Conservation (phyloP, 2,329 filamentous ascomycete genomes). For the Monilinia aucupariae region DNA sequence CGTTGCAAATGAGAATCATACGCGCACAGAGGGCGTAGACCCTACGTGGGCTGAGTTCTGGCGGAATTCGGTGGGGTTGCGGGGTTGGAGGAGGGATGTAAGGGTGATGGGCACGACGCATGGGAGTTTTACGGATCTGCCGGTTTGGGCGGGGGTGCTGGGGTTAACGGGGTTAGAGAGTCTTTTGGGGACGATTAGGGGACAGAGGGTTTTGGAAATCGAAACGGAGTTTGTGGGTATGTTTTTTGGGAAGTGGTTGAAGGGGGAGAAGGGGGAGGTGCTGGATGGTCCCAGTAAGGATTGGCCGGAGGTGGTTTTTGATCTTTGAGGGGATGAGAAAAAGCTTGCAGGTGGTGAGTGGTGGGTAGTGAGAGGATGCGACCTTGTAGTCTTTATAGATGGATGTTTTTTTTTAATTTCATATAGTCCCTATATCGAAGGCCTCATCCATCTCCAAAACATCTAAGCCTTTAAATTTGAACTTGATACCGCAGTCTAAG, state of each 20-base stretch:
- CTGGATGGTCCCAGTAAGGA: constrained; percentile 18
- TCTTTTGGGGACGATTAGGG: constrained; percentile 24
- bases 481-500: background rate
- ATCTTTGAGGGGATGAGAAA: background rate
- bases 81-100: constrained; percentile 35
- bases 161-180: constrained; percentile 2
- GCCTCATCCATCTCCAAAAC: background rate
- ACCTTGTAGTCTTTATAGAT: background rate
- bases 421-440: background rate
- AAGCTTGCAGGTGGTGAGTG: background rate
- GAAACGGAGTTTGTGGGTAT: constrained; percentile 24
- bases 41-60: constrained; percentile 32
- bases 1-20: constrained; percentile 30
- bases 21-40: constrained; percentile 26
- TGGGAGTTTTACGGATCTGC: constrained; percentile 34
- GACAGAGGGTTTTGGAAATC: constrained; percentile 25
- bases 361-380: background rate
- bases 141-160: background rate
- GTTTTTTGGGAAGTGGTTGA: constrained; percentile 27
- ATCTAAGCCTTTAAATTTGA: background rate
- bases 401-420: background rate
- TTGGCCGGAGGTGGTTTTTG: constrained; percentile 27
- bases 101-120: constrained; percentile 32
- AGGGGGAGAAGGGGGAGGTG: constrained; percentile 14
- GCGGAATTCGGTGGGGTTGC: constrained; percentile 13